Evolutionary conservation across 495 filamentous ascomycete species (phyloP), one percentile per base, ranked within the genome.

Genomic region (Penicillium crystallinum): DNA sequence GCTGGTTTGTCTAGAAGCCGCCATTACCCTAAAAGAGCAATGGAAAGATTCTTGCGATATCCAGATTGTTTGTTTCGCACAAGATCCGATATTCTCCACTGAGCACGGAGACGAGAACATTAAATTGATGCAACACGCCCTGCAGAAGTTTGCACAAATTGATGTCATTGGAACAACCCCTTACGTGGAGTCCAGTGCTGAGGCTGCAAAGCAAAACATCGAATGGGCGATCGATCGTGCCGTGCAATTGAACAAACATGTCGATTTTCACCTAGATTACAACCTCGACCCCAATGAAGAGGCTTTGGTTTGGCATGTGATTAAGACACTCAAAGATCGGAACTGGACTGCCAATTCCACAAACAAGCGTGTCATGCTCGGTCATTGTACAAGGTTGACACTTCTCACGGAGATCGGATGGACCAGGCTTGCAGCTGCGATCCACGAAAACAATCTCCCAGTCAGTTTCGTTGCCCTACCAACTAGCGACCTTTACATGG

Each of bases 251-350:
- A 56, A 62, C 5, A 77, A 81, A 45, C 84, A 87, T 62, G 59
- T 91, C 7, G 87, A 90, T 57, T 81, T 89, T 35, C 87, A 91
- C 61, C 72, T 90, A 0, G 87, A 90, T 62, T 89, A 90, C 61
- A 79, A 85, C 54, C 67, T 89, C 6, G 76, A 83, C 45, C 17
- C 58, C 4, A 58, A 47, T 1, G 75, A 58, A 27, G 64, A 76
- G 43, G 70, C 81, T 0, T 55, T 83, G 22, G 67, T 83, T 2
- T 77, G 75, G 70, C 63, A 78, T 40, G 80, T 81, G 4, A 43
- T 89, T 15, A 54, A 74, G 2, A 65, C 66, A 1, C 71, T 88
- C 10, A 64, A 73, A 42, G 54, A 61, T 25, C 60, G 68, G 29
- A 54, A 68, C 6, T 87, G 84, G 82, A 65, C 70, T 3, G 44